These are phyloP conservation scores for Cladosporium oxysporum DNA, from an alignment of 2,329 filamentous ascomycete genomes.

Conservation along the genomic window DNA sequence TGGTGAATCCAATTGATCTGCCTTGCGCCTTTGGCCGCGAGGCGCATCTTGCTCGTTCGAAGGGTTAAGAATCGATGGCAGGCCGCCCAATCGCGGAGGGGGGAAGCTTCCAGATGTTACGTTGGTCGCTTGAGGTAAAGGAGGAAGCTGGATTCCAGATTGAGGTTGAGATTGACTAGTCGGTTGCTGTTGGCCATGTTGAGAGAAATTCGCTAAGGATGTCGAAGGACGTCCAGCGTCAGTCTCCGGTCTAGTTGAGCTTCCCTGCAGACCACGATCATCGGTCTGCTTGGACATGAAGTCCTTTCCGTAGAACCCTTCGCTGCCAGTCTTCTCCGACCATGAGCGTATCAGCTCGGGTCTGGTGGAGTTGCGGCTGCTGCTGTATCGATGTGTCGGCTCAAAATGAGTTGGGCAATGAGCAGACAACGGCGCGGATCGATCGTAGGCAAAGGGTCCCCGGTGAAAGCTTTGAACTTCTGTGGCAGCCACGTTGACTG, in stretches of 20 bases:
- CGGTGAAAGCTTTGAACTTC: constrained; percentile 25
- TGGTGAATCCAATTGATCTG: constrained; percentile 47
- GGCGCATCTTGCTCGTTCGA: constrained; percentile 38
- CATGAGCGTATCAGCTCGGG: constrained; percentile 34
- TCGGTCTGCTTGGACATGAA: constrained; percentile 39
- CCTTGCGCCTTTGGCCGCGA: constrained; percentile 42
- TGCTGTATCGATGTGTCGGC: constrained; percentile 20
- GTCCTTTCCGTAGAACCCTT: constrained; percentile 33
- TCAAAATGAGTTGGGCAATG: constrained; percentile 23
- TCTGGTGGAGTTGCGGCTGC: constrained; percentile 23
- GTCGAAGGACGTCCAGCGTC: constrained; percentile 22
- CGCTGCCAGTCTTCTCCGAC: constrained; percentile 30
- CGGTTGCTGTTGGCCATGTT: constrained; percentile 5
- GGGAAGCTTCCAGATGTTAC: constrained; percentile 17
- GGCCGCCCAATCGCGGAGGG: constrained; percentile 40
- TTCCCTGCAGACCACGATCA: constrained; percentile 30
- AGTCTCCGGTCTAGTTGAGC: constrained; percentile 24
- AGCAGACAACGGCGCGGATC: constrained; percentile 18
- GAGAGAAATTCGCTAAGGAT: constrained; percentile 10
- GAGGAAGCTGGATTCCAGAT: constrained; percentile 33
- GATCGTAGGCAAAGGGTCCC: constrained; percentile 22
- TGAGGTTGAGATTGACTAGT: neutral
- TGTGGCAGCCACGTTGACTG: constrained; percentile 19
- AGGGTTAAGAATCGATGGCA: constrained; percentile 51
- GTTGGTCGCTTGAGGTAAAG: constrained; percentile 30